Percentiles rank a stretch among this genome's conserved stretches.
Conservation (phyloP, 768 basidiomycete genomes). For the Galerina sulciceps region DNA sequence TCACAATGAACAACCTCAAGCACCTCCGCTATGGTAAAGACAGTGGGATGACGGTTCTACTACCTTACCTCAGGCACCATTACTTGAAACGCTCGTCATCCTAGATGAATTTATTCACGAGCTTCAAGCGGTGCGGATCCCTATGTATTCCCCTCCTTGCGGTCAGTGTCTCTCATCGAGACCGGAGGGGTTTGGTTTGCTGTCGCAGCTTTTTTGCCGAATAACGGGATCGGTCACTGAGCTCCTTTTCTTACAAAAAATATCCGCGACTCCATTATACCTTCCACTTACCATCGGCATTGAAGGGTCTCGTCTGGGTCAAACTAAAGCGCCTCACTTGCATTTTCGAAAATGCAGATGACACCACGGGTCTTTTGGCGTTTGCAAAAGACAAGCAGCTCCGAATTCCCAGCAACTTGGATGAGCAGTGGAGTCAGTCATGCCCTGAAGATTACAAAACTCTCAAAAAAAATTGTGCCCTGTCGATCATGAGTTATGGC, state of each 20-base stretch:
- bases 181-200: background rate
- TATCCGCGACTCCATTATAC: too few relatives aligned
- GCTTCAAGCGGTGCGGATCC: background rate
- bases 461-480: too few relatives aligned
- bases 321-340: too few relatives aligned
- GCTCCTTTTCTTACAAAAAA: background rate
- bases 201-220: background rate
- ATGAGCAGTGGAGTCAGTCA: too few relatives aligned
- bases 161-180: background rate
- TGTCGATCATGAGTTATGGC: too few relatives aligned
- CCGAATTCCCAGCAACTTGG: too few relatives aligned
- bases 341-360: too few relatives aligned
- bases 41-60: slow-evolving; percentile 4
- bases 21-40: slow-evolving; percentile 18
- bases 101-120: background rate
- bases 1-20: slow-evolving; percentile 19
- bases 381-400: too few relatives aligned
- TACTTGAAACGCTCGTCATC: slow-evolving; percentile 20
- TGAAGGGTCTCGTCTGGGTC: too few relatives aligned
- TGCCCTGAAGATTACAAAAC: too few relatives aligned
- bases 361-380: too few relatives aligned
- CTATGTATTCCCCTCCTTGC: slow-evolving; percentile 2
- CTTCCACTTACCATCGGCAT: too few relatives aligned
- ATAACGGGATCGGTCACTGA: background rate
- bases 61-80: slow-evolving; percentile 17